A percentile compares a stretch with the other conserved stretches of the same genome.
These are phyloP conservation scores for Aspergillus sp. DNA, from an alignment of 2,329 filamentous ascomycete genomes.

Conservation along the genomic window DNA sequence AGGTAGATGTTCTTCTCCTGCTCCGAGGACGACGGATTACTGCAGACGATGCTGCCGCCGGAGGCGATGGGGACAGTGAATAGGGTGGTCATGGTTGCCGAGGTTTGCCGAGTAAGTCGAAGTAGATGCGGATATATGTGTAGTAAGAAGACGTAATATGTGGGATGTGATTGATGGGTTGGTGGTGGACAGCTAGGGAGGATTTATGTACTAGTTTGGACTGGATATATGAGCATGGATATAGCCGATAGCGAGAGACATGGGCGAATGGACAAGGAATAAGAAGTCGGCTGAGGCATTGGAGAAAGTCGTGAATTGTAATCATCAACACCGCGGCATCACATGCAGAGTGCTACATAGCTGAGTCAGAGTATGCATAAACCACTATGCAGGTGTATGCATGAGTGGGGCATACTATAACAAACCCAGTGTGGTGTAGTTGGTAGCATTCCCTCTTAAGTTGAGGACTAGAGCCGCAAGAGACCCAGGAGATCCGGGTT, in stretches of 20 bases:
- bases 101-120: background rate
- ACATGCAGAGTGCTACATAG: background rate
- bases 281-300: too few species aligned
- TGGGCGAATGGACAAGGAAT: background rate
- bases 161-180: background rate
- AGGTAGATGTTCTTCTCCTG: slow-evolving; percentile 60
- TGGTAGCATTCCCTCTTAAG: too few species aligned
- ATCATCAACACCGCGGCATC: background rate
- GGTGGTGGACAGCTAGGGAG: background rate
- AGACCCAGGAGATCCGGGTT: too few species aligned
- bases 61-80: slow-evolving; percentile 61
- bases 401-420: too few species aligned
- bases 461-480: too few species aligned
- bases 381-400: background rate
- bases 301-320: background rate
- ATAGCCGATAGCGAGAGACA: background rate
- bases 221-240: background rate
- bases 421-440: too few species aligned
- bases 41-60: slow-evolving; percentile 63
- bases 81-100: slow-evolving; percentile 40
- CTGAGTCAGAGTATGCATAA: background rate
- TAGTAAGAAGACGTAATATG: background rate
- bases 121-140: background rate
- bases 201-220: background rate
- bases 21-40: slow-evolving; percentile 53